phyloP scores from a whole-genome alignment of 2,329 filamentous ascomycete species.

The Colletotrichum zoysiae region DNA sequence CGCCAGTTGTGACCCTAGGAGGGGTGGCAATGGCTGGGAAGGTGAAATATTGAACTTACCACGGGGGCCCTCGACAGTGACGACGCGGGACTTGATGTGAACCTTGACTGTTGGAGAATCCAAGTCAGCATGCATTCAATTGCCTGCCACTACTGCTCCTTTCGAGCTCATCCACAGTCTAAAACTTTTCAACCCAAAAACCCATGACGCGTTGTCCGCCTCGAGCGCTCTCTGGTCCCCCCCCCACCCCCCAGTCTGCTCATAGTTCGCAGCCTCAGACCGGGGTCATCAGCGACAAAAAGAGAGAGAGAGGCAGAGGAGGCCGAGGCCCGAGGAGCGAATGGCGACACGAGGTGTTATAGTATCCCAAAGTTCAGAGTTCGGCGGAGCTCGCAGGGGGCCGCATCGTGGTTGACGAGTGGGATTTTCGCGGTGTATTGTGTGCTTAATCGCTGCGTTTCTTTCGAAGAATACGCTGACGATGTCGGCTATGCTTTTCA shows the following conservation, averaged over 20 bases:
- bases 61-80: slow-evolving; percentile 97
- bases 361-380: slow-evolving; percentile 40
- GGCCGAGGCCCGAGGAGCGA: slow-evolving; percentile 1
- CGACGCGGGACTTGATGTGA: slow-evolving; percentile 94
- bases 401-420: slow-evolving; percentile 25
- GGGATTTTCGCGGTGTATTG: slow-evolving; percentile 14
- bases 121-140: slow-evolving; percentile 51
- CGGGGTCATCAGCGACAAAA: neutral
- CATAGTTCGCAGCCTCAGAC: neutral
- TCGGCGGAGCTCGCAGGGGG: slow-evolving; percentile 39
- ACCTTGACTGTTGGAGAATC: slow-evolving; percentile 83
- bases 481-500: slow-evolving; percentile 52
- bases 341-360: slow-evolving; percentile 21
- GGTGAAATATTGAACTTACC: slow-evolving; percentile 64
- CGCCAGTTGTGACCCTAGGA: neutral
- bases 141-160: slow-evolving; percentile 45
- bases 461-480: slow-evolving; percentile 14
- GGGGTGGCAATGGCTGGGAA: neutral
- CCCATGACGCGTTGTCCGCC: slow-evolving; percentile 20
- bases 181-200: slow-evolving; percentile 43
- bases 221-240: slow-evolving; percentile 24
- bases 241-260: slow-evolving; percentile 14
- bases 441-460: slow-evolving; percentile 18
- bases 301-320: slow-evolving; percentile 8
- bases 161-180: slow-evolving; percentile 45